phyloP scores from a whole-genome alignment of 305 asterid genomes.

The Petunia hybrid region DNA sequence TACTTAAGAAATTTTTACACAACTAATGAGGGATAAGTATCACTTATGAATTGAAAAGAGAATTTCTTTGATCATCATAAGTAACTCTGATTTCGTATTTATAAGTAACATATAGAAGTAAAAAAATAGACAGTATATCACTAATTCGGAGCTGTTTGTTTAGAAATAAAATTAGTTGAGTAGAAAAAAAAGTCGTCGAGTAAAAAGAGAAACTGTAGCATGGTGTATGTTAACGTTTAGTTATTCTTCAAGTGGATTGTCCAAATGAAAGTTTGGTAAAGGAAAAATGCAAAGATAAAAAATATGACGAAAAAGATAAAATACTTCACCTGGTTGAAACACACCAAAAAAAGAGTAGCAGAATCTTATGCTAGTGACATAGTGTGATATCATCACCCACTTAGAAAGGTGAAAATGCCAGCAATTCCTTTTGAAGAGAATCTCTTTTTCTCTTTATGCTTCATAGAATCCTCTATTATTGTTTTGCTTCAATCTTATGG shows the following conservation, averaged over 20 bases:
- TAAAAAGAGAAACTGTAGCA: no score
- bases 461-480: background rate
- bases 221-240: no score
- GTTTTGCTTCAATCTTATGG: background rate
- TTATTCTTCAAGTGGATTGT: conserved; percentile 1
- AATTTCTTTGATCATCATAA: no score
- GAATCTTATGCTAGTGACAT: conserved; percentile 24
- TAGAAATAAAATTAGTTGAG: no score
- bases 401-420: conserved; percentile 21
- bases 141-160: no score
- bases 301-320: background rate
- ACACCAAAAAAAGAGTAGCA: background rate
- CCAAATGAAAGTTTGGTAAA: conserved; percentile 14
- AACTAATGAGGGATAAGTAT: no score
- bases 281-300: background rate
- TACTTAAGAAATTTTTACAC: no score
- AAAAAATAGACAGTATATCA: no score
- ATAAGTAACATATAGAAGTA: no score
- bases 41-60: no score
- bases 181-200: no score
- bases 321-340: background rate
- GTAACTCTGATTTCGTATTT: no score
- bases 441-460: background rate
- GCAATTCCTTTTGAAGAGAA: conserved; percentile 13
- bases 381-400: conserved; percentile 17